Base-by-base conservation (phyloP, 345 rosid genomes). In the Acer yangbiense region DNA sequence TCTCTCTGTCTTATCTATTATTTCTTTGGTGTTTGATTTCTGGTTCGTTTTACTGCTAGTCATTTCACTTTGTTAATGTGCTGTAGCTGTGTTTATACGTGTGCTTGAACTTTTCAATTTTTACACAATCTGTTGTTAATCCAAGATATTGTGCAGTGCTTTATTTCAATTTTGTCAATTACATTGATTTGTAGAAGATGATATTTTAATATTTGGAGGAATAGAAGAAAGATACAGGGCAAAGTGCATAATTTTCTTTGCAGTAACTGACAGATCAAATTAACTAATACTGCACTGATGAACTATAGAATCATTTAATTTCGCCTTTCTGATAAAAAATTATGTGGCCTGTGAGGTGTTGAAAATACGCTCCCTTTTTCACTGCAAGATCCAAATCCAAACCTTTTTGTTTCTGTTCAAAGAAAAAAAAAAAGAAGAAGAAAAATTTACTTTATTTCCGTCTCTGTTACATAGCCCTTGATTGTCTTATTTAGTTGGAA, bases 31-130 rank as follows among this genome's bases (percentile, higher is more conserved):
- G 52, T 10, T 35, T 39, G 54, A 20, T 11, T 13, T 72, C 41
- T 20, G 9, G 35, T 72, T 58, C 21, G 67, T 72, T 60, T 58
- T 58, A 52, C 46, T 41, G 17, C 20, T 55, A 35, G 52, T 58
- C 35, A 8, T 72, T 39, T 7, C 12, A 11, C 65, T 61, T 18
- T 18, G 75, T 39, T 18, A 32, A 54, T 17, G 73, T 70, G 74
- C 46, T 17, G 20, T 48, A 16, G 6, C 10, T 68, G 54, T 69
- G 61, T 58, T 69, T 69, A 68, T 68, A 50, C 10, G 9, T 27
- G 14, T 70, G 61, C 73, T 52, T 70, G 48, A 18, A 72, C n/a
- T 72, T 71, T 35, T 57, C 27, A 39, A 29, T 32, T 17, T 39
- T 55, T 55, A n/a, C 46, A 57, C 55, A 13, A 9, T 43, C 46